Evolutionary conservation across 2,329 filamentous ascomycete genomes (phyloP).

Genomic region (Meredithiella fracta): DNA sequence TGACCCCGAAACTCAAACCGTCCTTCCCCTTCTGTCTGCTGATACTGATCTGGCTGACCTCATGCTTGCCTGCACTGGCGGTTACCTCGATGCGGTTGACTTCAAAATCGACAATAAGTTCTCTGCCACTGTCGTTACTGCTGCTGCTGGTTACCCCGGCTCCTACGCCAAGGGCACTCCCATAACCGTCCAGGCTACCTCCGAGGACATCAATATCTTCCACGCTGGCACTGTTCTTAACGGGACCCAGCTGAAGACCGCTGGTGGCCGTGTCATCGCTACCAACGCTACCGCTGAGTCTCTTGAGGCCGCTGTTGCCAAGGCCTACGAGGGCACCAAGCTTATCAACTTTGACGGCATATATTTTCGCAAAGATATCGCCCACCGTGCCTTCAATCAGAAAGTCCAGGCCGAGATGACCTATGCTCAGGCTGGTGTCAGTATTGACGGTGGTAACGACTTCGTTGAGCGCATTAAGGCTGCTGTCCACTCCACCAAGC

Average conservation of each 20-base stretch:
- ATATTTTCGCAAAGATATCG: conserved; percentile 89
- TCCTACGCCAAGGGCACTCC: conserved; percentile 63
- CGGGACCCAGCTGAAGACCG: conserved; percentile 49
- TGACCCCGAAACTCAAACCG: conserved; percentile 79
- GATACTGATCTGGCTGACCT: conserved; percentile 76
- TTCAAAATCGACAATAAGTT: conserved; percentile 54
- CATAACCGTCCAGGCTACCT: conserved; percentile 35
- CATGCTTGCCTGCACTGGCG: conserved; percentile 69
- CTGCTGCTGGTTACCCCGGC: conserved; percentile 79
- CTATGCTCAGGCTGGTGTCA: conserved; percentile 85
- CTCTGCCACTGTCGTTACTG: conserved; percentile 85
- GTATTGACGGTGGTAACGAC: conserved; percentile 83
- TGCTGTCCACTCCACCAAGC: conserved; percentile 68
- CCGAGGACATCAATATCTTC: conserved; percentile 54
- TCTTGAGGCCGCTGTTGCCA: conserved; percentile 66
- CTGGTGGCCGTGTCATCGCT: conserved; percentile 84
- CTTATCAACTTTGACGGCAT: conserved; percentile 69
- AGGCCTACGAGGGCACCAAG: conserved; percentile 67
- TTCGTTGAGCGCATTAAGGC: conserved; percentile 86
- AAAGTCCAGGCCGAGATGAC: conserved; percentile 41
- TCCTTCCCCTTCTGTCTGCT: conserved; percentile 58
- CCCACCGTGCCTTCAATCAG: conserved; percentile 50
- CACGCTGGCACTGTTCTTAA: conserved; percentile 71
- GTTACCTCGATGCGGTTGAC: conserved; percentile 52
- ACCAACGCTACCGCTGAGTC: conserved; percentile 60